Percentiles rank a stretch among this genome's conserved stretches.
Conservation (phyloP, 2,329 filamentous ascomycete genomes). For the Beauveria scarabaeidicola region DNA sequence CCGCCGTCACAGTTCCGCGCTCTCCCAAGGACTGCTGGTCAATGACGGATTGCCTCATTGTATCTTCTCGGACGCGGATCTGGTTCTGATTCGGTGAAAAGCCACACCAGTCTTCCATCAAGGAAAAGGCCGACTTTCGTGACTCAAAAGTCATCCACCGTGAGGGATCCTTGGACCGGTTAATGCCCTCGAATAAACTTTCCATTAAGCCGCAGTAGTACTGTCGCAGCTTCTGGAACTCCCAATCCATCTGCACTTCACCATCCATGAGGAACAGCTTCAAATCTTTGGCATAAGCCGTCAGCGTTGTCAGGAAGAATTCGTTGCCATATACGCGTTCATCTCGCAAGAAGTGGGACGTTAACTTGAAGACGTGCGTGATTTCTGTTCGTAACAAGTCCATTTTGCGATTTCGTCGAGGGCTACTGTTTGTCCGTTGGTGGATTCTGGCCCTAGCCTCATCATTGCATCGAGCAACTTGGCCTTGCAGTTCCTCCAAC, state of each 20-base stretch:
- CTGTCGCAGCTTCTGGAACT: constrained; percentile 81
- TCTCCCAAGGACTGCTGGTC: constrained; percentile 70
- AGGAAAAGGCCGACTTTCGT: constrained; percentile 83
- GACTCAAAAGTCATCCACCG: constrained; percentile 98
- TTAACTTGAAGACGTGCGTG: constrained; percentile 91
- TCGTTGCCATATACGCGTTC: constrained; percentile 75
- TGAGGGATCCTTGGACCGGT: constrained; percentile 72
- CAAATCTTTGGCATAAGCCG: constrained; percentile 83
- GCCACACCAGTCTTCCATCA: constrained; percentile 99
- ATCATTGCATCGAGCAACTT: constrained; percentile 77
- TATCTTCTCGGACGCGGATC: constrained; percentile 73
- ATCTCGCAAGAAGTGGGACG: constrained; percentile 77
- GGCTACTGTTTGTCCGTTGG: constrained; percentile 74
- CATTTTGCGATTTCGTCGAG: constrained; percentile 71
- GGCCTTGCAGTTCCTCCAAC: constrained; percentile 80
- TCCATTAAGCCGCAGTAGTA: constrained; percentile 95
- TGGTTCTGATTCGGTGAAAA: constrained; percentile 86
- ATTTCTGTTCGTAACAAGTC: constrained; percentile 88
- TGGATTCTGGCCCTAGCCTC: constrained; percentile 83
- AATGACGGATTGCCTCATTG: constrained; percentile 76
- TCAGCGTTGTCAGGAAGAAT: constrained; percentile 82
- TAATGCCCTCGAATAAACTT: constrained; percentile 85
- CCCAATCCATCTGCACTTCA: constrained; percentile 90
- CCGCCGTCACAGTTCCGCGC: constrained; percentile 70
- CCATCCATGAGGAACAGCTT: constrained; percentile 92